Evolutionary conservation across 257 asterid species (phyloP), one percentile per base, ranked within the genome.

Genomic region (Verbena officinalis): DNA sequence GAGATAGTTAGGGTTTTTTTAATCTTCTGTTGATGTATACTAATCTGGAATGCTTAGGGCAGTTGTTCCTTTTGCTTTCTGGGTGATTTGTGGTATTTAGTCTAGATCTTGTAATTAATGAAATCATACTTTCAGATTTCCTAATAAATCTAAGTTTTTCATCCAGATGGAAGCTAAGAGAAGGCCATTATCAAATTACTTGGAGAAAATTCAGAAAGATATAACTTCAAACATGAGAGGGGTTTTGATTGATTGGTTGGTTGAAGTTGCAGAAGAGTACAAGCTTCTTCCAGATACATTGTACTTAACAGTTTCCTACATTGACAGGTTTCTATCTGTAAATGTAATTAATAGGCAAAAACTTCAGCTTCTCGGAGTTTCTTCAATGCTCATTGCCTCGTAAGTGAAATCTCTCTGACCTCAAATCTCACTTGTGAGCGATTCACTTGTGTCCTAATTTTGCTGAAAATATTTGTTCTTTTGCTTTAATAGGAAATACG

Each of bases 341-440:
- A 83, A 64, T 55, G 73, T 49, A 23, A 64, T 90, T 16, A 68
- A 34, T 31, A 60, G 95, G 62, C 86, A 88, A 73, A 77, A 36
- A 15, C 97, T 93, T 49, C 97, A 93, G 86, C 97, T 93, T 57
- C 85, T 93, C 20, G 99, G 99, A 4, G 95, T 93, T 73, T 86
- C 99, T n/a, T 90, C 99, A 5, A 93, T 93, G 99, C 96, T 90
- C 12, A 78, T 94, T 71, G 96, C 98, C 73, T 87, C 99, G 96
- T 94, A 84, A 83, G 99, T 27, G 9, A 38, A 72, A 27, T 33
- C 0, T 67, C 15, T 17, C 17, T 45, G 7, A 14, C 24, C 31
- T 42, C 3, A 10, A 22, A 31, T 45, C 36, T 22, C 45, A 19
- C 23, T 33, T 0, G 24, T 4, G 39, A 13, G 22, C 46, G 8